These are phyloP conservation scores for Lachnellula cervina DNA, from an alignment of 2,329 filamentous ascomycete genomes.

Conservation along the genomic window DNA sequence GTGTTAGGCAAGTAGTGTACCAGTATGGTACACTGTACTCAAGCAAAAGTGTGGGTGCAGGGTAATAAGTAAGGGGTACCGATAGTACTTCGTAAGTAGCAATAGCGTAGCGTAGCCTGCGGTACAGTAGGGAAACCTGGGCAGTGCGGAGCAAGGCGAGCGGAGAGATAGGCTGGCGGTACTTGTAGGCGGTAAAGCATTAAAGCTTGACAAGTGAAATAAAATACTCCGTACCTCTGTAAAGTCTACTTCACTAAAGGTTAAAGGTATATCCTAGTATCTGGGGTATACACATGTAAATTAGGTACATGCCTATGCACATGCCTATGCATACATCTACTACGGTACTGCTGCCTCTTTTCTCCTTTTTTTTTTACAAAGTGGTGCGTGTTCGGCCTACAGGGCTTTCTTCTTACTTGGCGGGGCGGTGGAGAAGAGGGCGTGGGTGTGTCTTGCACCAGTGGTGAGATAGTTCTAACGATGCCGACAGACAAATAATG, in stretches of 20 bases:
- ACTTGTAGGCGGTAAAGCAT: too few relatives aligned
- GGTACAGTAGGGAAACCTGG: not conserved
- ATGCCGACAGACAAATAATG: too few relatives aligned
- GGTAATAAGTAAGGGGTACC: not conserved
- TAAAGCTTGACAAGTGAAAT: not conserved
- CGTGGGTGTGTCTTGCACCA: not conserved
- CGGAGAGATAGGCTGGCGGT: too few relatives aligned
- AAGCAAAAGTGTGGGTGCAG: not conserved
- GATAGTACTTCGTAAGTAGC: too few relatives aligned
- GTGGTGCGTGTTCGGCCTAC: not conserved
- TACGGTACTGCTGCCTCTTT: not conserved
- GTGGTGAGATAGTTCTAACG: not conserved
- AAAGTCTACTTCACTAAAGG: not conserved
- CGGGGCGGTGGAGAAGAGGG: not conserved
- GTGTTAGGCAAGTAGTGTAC: conserved; percentile 2
- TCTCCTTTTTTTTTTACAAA: not conserved
- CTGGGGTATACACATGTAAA: too few relatives aligned
- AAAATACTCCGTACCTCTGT: not conserved
- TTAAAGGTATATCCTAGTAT: too few relatives aligned
- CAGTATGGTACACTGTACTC: too few relatives aligned
- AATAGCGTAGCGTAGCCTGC: not conserved
- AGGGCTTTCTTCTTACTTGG: not conserved
- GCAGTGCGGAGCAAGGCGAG: not conserved
- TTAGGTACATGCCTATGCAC: not conserved
- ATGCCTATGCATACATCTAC: too few relatives aligned